Evolutionary conservation across 2,329 filamentous ascomycete genomes (phyloP).

Genomic region (Furcasterigmium furcatum): DNA sequence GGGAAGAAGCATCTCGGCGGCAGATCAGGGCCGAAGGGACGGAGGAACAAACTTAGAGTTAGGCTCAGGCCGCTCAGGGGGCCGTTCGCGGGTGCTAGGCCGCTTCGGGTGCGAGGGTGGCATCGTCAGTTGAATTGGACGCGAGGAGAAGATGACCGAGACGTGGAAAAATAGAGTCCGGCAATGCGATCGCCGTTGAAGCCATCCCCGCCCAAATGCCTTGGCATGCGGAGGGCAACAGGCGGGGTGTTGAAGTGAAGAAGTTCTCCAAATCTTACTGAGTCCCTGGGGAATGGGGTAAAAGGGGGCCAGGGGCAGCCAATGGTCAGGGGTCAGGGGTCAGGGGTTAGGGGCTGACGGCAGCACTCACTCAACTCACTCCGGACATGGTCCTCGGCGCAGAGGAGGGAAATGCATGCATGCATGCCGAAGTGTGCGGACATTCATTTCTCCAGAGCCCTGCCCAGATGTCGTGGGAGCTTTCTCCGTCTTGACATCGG

Average conservation of each 20-base stretch:
- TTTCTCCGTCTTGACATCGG: too few relatives aligned
- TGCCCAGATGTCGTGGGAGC: too few relatives aligned
- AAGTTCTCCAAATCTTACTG: too few relatives aligned
- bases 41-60: background rate
- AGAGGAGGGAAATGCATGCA: too few relatives aligned
- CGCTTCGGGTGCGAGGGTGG: background rate
- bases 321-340: too few relatives aligned
- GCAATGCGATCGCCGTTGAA: slow-evolving; percentile 4
- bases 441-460: too few relatives aligned
- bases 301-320: too few relatives aligned
- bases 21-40: background rate
- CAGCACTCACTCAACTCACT: too few relatives aligned
- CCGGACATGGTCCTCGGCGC: too few relatives aligned
- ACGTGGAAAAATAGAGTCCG: slow-evolving; percentile 11
- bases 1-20: background rate
- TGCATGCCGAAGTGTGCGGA: too few relatives aligned
- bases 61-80: background rate
- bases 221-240: slow-evolving; percentile 6
- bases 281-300: too few relatives aligned
- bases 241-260: background rate
- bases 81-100: background rate
- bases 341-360: too few relatives aligned
- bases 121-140: background rate
- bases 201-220: slow-evolving; percentile 3
- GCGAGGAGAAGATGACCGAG: slow-evolving; percentile 1